These are phyloP conservation scores for Paxillus ammoniavirescens DNA, from an alignment of 768 basidiomycete species.

Conservation along the genomic window DNA sequence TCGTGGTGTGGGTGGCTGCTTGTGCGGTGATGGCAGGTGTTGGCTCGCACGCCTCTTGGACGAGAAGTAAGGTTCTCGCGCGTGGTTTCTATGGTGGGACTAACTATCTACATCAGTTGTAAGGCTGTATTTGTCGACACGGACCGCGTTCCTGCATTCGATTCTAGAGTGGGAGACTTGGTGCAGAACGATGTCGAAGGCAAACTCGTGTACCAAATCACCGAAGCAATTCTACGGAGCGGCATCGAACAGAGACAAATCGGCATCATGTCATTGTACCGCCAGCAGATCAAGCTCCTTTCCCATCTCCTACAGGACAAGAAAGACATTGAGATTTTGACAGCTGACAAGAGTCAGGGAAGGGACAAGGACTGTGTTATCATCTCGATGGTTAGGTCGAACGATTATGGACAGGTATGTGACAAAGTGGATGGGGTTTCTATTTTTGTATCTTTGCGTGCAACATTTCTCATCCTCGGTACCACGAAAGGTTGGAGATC, in stretches of 20 bases:
- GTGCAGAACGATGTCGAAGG: conserved; percentile 90
- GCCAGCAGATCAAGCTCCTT: conserved; percentile 93
- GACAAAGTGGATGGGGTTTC: background rate
- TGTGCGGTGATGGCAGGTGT: conserved; percentile 43
- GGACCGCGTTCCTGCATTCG: conserved; percentile 72
- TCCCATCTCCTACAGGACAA: conserved; percentile 56
- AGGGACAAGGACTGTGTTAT: conserved; percentile 95
- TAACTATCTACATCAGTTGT: conserved; percentile 44
- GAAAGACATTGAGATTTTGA: conserved; percentile 76
- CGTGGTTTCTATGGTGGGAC: background rate
- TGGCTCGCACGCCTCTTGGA: conserved; percentile 71
- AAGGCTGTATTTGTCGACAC: conserved; percentile 96
- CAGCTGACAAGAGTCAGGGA: conserved; percentile 92
- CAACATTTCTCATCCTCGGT: no score
- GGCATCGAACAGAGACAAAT: conserved; percentile 73
- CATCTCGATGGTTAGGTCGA: conserved; percentile 90
- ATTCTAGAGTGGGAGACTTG: conserved; percentile 82
- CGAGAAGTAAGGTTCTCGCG: conserved; percentile 50
- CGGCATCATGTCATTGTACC: conserved; percentile 88
- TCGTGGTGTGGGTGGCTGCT: conserved; percentile 35
- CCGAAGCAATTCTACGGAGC: conserved; percentile 58
- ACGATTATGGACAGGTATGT: conserved; percentile 71
- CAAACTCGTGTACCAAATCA: conserved; percentile 60
- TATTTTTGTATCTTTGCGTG: background rate
- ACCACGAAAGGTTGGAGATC: conserved; percentile 72